Conservation (phyloP, 163 green algal species). For the Volvox carteri region DNA sequence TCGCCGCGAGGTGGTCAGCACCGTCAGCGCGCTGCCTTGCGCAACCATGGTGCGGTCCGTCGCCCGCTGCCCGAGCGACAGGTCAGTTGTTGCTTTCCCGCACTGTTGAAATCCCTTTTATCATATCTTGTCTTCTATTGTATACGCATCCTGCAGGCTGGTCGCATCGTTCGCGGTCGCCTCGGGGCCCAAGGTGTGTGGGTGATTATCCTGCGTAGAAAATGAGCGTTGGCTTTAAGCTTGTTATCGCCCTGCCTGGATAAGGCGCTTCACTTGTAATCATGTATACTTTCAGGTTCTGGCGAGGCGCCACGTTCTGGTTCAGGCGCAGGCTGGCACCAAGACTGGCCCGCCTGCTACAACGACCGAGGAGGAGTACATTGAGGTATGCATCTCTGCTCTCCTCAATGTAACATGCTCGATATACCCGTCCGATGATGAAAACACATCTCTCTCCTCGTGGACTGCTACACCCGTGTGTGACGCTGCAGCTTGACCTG, state of each 20-base stretch:
- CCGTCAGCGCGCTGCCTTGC: slow-evolving; percentile 13
- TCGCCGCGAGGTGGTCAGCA: slow-evolving; percentile 32
- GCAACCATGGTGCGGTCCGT: slow-evolving; percentile 8
- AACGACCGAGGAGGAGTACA: slow-evolving; percentile 36
- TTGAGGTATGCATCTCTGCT: slow-evolving; percentile 42
- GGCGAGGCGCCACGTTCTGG: slow-evolving; percentile 25
- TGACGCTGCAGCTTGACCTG: slow-evolving; percentile 85
- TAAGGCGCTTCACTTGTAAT: background rate
- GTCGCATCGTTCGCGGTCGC: slow-evolving; percentile 1
- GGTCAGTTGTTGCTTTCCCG: background rate
- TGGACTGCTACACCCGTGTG: too few relatives aligned
- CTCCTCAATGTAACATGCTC: background rate
- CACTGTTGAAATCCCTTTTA: background rate
- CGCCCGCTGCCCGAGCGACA: slow-evolving; percentile 27
- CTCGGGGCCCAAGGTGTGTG: slow-evolving; percentile 21
- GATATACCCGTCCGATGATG: too few relatives aligned
- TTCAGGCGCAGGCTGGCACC: slow-evolving; percentile 40
- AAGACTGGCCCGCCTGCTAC: slow-evolving; percentile 24
- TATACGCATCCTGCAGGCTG: background rate
- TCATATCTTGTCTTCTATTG: background rate
- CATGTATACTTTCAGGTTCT: slow-evolving; percentile 5
- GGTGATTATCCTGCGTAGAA: background rate
- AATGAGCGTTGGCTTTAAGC: background rate
- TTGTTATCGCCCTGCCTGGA: background rate
- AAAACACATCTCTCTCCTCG: too few relatives aligned